Percentiles rank a stretch among this genome's conserved stretches.
These are phyloP conservation scores for Phlyctochytrium arcticum DNA, from an alignment of 192 early-diverging fungal genomes.

Conservation along the genomic window DNA sequence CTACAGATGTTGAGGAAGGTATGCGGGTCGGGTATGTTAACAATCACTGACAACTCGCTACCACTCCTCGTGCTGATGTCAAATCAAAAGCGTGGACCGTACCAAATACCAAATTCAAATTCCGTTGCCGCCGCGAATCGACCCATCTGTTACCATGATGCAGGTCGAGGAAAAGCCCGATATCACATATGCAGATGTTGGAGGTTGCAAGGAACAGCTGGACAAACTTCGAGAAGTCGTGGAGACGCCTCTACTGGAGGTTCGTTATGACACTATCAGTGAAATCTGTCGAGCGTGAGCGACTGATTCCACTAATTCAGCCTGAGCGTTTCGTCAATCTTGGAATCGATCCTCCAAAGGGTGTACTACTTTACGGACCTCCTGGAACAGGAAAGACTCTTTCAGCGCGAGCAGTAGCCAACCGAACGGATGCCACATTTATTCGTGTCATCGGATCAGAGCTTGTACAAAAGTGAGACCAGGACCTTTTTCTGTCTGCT, in stretches of 20 bases:
- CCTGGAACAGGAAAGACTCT: constrained; percentile 96
- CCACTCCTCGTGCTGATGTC: background rate
- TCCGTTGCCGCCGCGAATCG: constrained; percentile 97
- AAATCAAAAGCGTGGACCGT: constrained; percentile 84
- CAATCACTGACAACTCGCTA: too few relatives aligned
- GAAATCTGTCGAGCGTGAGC: too few relatives aligned
- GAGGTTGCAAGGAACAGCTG: constrained; percentile 99
- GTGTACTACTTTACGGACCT: constrained; percentile 91
- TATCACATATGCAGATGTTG: constrained; percentile 99
- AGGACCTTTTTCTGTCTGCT: constrained; percentile 54
- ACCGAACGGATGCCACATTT: constrained; percentile 98
- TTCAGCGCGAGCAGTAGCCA: constrained; percentile 96
- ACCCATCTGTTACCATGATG: constrained; percentile 98
- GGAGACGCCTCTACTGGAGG: constrained; percentile 87
- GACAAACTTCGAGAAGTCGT: constrained; percentile 99
- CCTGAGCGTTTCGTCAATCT: constrained; percentile 97
- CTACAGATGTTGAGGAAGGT: constrained; percentile 99
- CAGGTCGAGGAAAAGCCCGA: constrained; percentile 99
- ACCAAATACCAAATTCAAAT: constrained; percentile 99
- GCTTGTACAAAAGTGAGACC: constrained; percentile 93
- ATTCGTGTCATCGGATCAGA: constrained; percentile 99
- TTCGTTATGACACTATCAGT: too few relatives aligned
- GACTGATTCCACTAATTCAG: too few relatives aligned
- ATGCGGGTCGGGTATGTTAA: constrained; percentile 90
- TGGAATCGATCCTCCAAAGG: constrained; percentile 99